Evolutionary conservation across 1,139 yeast species (phyloP).

Genomic region (Kodamaea arcana): DNA sequence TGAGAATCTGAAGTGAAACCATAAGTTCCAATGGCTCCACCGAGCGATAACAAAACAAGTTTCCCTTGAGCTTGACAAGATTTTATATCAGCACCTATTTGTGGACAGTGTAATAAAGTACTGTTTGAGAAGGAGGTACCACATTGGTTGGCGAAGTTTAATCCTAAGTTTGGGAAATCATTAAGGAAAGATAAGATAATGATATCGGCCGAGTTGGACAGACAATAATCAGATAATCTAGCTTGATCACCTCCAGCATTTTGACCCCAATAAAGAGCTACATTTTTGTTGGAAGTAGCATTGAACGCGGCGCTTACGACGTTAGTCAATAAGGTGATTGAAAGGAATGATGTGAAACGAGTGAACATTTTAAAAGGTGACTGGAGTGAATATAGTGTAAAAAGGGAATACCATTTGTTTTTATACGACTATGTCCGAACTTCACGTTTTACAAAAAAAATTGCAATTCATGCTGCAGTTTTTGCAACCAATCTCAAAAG

Average conservation of each 20-base stretch:
- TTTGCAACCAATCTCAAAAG: too few relatives aligned
- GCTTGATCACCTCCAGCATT: constrained; percentile 15
- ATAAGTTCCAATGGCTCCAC: constrained; percentile 15
- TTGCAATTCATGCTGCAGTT: too few relatives aligned
- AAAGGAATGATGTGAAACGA: neutral
- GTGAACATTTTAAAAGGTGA: too few relatives aligned
- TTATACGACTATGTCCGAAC: too few relatives aligned
- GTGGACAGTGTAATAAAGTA: constrained; percentile 15
- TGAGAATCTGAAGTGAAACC: constrained; percentile 12
- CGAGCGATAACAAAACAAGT: constrained; percentile 16
- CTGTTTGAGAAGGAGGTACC: constrained; percentile 13
- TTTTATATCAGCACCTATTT: constrained; percentile 14
- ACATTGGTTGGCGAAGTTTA: constrained; percentile 17
- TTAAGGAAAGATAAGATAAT: constrained; percentile 15
- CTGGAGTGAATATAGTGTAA: too few relatives aligned
- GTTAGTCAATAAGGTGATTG: constrained; percentile 1
- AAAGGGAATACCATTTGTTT: too few relatives aligned
- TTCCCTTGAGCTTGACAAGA: constrained; percentile 15
- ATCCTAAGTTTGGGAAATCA: constrained; percentile 10
- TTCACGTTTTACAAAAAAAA: too few relatives aligned
- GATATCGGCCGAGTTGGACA: constrained; percentile 11
- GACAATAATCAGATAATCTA: constrained; percentile 13
- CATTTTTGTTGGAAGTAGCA: constrained; percentile 4
- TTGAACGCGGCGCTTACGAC: constrained; percentile 2
- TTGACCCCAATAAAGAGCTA: constrained; percentile 20